Percentiles rank a stretch among this genome's conserved stretches.
Evolutionary conservation across 805 yeast genomes (phyloP).

Genomic region (Candida quercuum): DNA sequence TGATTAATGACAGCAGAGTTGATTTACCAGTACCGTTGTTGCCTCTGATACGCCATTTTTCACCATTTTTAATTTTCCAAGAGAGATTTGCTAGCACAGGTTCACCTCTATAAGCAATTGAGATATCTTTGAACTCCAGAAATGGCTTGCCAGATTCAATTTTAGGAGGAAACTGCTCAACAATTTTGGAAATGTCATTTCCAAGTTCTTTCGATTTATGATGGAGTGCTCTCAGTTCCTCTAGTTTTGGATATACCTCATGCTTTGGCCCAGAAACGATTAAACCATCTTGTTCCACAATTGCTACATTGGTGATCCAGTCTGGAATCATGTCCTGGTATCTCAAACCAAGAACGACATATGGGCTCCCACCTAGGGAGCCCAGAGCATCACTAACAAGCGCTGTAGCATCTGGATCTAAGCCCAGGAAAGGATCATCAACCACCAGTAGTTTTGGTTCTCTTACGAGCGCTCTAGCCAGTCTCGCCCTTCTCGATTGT

Average conservation of each 20-base stretch:
- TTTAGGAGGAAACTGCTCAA: constrained; percentile 3
- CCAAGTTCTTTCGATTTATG: constrained; percentile 2
- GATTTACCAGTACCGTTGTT: constrained; percentile 93
- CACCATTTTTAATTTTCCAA: constrained; percentile 67
- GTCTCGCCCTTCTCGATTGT: constrained; percentile 83
- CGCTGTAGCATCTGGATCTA: constrained; percentile 69
- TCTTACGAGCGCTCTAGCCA: constrained; percentile 67
- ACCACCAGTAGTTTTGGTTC: constrained; percentile 63
- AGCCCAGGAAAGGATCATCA: constrained; percentile 91
- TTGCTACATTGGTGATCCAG: constrained; percentile 74
- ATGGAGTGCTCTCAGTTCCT: constrained; percentile 16
- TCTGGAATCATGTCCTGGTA: constrained; percentile 69
- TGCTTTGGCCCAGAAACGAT: constrained; percentile 40
- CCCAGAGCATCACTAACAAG: constrained; percentile 52
- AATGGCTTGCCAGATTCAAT: constrained; percentile 14
- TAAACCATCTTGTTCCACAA: constrained; percentile 54
- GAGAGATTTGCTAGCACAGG: constrained; percentile 53
- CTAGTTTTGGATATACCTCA: constrained; percentile 21
- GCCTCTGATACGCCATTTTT: constrained; percentile 87
- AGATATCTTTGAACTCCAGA: constrained; percentile 55
- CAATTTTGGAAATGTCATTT: not conserved
- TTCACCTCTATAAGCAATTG: constrained; percentile 59
- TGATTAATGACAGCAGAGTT: constrained; percentile 74
- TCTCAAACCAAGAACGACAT: constrained; percentile 70
- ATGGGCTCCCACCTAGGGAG: constrained; percentile 39